Conservation (phyloP, 1,139 yeast genomes). For the Debaryomycetaceae sp. region DNA sequence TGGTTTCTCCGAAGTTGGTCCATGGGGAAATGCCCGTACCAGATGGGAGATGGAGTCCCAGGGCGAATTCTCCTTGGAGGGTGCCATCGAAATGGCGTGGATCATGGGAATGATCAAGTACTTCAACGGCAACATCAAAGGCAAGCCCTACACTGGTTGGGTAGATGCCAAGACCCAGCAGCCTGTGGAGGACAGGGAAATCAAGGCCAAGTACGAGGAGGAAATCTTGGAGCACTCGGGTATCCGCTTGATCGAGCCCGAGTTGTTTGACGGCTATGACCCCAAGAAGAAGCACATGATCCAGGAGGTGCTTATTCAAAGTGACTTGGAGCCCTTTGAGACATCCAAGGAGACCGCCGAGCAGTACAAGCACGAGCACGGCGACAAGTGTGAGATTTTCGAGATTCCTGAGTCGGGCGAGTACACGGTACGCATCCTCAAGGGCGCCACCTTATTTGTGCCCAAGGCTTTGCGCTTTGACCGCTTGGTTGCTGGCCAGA, state of each 20-base stretch:
- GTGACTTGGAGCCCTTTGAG: constrained; percentile 92
- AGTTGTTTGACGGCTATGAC: constrained; percentile 84
- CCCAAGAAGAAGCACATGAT: constrained; percentile 87
- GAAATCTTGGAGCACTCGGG: constrained; percentile 88
- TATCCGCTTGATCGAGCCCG: constrained; percentile 94
- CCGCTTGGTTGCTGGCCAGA: constrained; percentile 97
- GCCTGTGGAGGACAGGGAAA: constrained; percentile 91
- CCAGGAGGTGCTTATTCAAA: constrained; percentile 94
- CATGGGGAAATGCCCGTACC: constrained; percentile 99
- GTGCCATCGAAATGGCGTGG: constrained; percentile 99
- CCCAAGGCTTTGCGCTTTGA: constrained; percentile 96
- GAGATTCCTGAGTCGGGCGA: constrained; percentile 87
- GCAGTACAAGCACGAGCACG: constrained; percentile 88
- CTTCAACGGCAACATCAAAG: constrained; percentile 87
- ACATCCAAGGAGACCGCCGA: constrained; percentile 92
- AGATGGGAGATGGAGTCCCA: constrained; percentile 99
- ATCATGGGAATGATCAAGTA: constrained; percentile 96
- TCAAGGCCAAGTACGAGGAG: constrained; percentile 84
- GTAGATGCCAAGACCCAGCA: constrained; percentile 86
- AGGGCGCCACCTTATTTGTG: constrained; percentile 84
- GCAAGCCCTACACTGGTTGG: constrained; percentile 88
- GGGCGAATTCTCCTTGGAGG: constrained; percentile 96
- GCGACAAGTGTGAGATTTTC: constrained; percentile 86
- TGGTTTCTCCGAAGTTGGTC: constrained; percentile 97
- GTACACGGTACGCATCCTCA: constrained; percentile 77